Percentiles rank a stretch among this genome's conserved stretches.
phyloP scores from a whole-genome alignment of 2,329 filamentous ascomycete genomes.

The Cytospora chrysosperma region DNA sequence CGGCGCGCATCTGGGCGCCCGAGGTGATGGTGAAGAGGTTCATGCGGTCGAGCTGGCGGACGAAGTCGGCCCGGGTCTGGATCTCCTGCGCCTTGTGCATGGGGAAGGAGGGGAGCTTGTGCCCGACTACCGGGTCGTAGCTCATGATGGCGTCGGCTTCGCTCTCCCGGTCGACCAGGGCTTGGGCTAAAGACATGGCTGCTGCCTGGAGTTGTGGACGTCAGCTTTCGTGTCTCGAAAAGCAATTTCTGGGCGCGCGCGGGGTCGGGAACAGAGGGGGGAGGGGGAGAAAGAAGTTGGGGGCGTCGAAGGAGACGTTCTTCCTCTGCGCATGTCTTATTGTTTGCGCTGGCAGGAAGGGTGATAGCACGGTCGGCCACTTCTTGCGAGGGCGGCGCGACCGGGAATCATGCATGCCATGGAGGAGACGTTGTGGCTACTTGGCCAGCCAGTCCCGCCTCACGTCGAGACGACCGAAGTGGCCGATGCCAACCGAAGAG shows the following conservation, averaged over 20 bases:
- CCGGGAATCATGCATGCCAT: no score
- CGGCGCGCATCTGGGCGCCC: constrained; percentile 81
- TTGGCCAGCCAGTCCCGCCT: no score
- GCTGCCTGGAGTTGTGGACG: constrained; percentile 58
- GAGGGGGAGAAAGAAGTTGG: not conserved
- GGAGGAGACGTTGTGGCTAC: not conserved
- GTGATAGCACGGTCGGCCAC: not conserved
- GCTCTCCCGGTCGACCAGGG: constrained; percentile 80
- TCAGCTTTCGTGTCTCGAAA: no score
- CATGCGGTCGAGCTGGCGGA: constrained; percentile 85
- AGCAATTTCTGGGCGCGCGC: no score
- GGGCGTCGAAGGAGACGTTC: not conserved
- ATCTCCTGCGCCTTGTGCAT: constrained; percentile 84
- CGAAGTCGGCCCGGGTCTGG: constrained; percentile 95
- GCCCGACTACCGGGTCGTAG: constrained; percentile 66
- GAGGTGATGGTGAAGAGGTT: constrained; percentile 96
- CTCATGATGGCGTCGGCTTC: constrained; percentile 59
- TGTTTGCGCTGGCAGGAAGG: not conserved
- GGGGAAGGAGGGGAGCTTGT: constrained; percentile 76
- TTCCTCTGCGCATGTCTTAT: no score
- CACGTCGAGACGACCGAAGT: not conserved
- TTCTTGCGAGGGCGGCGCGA: not conserved
- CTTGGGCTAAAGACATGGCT: constrained; percentile 89
- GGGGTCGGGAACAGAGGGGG: not conserved
- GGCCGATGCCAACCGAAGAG: not conserved